Evolutionary conservation across 176 grass and related monocot genomes (phyloP).

Genomic region (Oryza longistaminata): DNA sequence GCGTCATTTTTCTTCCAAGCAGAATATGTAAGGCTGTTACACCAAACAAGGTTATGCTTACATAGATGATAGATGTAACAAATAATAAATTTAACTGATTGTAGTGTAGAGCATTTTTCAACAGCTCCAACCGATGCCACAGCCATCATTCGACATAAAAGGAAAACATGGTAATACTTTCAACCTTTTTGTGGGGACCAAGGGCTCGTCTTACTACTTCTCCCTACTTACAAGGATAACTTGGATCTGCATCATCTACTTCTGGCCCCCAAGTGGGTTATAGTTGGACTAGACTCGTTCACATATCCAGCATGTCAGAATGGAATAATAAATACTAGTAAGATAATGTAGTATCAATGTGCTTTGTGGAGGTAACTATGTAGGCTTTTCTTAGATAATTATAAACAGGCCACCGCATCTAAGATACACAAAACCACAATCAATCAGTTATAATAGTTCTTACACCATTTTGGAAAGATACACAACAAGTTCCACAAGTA

Average conservation of each 20-base stretch:
- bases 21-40: slow-evolving; percentile 1
- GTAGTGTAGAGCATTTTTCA: slow-evolving; percentile 9
- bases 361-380: slow-evolving; percentile 5
- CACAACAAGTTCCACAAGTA: no score
- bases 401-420: no score
- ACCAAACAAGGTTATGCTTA: slow-evolving; percentile 18
- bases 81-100: slow-evolving; percentile 19
- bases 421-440: no score
- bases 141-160: neutral
- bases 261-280: neutral
- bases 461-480: no score
- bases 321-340: slow-evolving; percentile 1
- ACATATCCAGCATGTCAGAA: neutral
- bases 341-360: slow-evolving; percentile 11
- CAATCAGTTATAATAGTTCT: no score
- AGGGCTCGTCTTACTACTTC: slow-evolving; percentile 1
- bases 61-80: neutral
- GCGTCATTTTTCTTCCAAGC: slow-evolving; percentile 9
- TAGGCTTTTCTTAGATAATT: neutral
- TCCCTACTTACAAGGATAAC: slow-evolving; percentile 18
- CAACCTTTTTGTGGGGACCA: neutral
- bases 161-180: slow-evolving; percentile 28
- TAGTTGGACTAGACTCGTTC: neutral
- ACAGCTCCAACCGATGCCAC: neutral
- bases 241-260: neutral